A percentile compares a stretch with the other conserved stretches of the same genome.
Conservation (phyloP, 129 eudicot species). For the Calendula officinalis region DNA sequence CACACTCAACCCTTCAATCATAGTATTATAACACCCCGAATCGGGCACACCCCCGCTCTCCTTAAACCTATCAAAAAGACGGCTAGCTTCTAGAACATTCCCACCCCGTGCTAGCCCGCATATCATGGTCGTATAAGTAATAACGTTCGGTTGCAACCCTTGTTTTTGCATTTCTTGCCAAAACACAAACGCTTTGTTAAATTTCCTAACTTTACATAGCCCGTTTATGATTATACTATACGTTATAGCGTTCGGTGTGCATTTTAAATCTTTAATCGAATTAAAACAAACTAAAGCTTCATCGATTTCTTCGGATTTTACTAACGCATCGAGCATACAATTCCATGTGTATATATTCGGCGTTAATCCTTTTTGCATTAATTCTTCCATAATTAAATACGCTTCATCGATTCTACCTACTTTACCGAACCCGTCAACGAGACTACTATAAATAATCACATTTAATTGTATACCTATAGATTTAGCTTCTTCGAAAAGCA, state of each 20-base stretch:
- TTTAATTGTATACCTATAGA: conserved; percentile 62
- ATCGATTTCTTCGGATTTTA: conserved; percentile 85
- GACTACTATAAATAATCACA: conserved; percentile 72
- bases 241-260: conserved; percentile 57
- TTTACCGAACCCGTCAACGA: conserved; percentile 85
- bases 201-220: conserved; percentile 71
- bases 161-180: conserved; percentile 96
- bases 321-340: conserved; percentile 78
- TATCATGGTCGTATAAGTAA: conserved; percentile 87
- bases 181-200: conserved; percentile 90
- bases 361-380: conserved; percentile 74
- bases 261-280: conserved; percentile 77
- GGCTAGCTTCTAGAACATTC: conserved; percentile 63
- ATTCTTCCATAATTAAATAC: conserved; percentile 82
- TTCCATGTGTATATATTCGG: conserved; percentile 87
- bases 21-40: conserved; percentile 79
- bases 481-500: conserved; percentile 98
- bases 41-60: conserved; percentile 76
- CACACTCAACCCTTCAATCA: conserved; percentile 84
- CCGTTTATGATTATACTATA: conserved; percentile 85
- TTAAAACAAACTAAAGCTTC: conserved; percentile 95
- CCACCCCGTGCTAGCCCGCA: conserved; percentile 95
- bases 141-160: conserved; percentile 72
- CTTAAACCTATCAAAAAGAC: conserved; percentile 65
- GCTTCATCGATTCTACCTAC: conserved; percentile 97